phyloP scores from a whole-genome alignment of 2,329 filamentous ascomycete species.

The Colletotrichum spinosum region DNA sequence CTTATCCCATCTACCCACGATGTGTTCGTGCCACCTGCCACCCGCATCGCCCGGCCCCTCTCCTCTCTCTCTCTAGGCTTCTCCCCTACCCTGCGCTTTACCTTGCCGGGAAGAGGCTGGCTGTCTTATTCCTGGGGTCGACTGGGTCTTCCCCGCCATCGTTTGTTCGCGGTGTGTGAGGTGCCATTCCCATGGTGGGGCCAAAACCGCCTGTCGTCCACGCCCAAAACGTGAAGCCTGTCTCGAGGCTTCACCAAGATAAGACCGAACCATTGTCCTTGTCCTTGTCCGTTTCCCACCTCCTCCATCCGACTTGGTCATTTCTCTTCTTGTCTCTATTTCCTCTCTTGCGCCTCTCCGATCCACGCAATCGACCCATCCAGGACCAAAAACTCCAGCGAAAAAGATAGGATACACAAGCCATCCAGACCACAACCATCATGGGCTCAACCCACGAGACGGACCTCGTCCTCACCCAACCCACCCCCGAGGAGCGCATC shows the following conservation, averaged over 20 bases:
- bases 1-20: no score
- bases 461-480: conserved; percentile 61
- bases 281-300: no score
- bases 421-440: neutral
- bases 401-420: neutral
- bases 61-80: neutral
- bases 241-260: no score
- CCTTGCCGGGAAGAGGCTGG: conserved; percentile 18
- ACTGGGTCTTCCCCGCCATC: conserved; percentile 32
- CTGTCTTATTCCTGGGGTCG: conserved; percentile 25
- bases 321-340: no score
- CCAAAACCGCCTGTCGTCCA: no score
- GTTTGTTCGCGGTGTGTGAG: neutral
- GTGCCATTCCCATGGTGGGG: no score
- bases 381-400: neutral
- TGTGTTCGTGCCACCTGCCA: conserved; percentile 1
- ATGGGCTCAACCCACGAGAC: conserved; percentile 34
- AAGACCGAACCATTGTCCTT: no score
- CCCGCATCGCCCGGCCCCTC: conserved; percentile 13
- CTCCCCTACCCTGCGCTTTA: conserved; percentile 3
- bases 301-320: no score
- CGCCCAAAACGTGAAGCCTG: no score
- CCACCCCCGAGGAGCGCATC: conserved; percentile 66
- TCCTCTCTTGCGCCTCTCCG: no score
- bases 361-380: conserved; percentile 8